Evolutionary conservation across 768 basidiomycete genomes (phyloP).

Genomic region (Tricholoma sp.): DNA sequence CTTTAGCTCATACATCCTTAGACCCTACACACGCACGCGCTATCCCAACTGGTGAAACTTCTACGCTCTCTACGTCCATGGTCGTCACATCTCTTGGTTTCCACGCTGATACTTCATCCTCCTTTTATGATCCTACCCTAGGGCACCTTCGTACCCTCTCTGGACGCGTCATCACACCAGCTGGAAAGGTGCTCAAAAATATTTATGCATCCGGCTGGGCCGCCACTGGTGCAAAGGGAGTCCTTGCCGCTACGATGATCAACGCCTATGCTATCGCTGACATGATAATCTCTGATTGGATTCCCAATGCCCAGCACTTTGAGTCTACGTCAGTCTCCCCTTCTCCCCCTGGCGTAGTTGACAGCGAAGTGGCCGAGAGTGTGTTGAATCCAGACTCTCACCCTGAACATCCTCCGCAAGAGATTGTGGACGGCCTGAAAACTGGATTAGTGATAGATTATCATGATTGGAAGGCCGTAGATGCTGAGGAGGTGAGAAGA

Average conservation of each 20-base stretch:
- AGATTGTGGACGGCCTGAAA: conserved; percentile 37
- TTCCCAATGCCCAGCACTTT: conserved; percentile 4
- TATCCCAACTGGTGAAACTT: conserved; percentile 50
- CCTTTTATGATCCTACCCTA: conserved; percentile 55
- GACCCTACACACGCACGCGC: conserved; percentile 44
- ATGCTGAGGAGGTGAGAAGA: conserved; percentile 62
- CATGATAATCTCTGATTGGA: conserved; percentile 57
- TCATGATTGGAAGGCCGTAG: conserved; percentile 69
- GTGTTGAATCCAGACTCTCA: conserved; percentile 32
- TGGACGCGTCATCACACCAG: conserved; percentile 40
- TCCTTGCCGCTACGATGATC: conserved; percentile 91
- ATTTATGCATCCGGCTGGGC: conserved; percentile 97
- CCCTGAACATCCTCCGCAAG: conserved; percentile 44
- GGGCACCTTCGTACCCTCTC: conserved; percentile 50
- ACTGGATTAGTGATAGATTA: conserved; percentile 53
- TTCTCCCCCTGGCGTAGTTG: conserved; percentile 5
- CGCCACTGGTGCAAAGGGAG: conserved; percentile 84
- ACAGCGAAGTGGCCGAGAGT: conserved; percentile 11
- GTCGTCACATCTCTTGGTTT: conserved; percentile 90
- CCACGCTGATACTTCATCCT: conserved; percentile 53
- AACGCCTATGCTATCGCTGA: conserved; percentile 81
- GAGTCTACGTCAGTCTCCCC: conserved; percentile 6
- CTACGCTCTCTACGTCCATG: conserved; percentile 59
- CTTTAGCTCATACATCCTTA: conserved; percentile 56
- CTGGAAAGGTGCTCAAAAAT: conserved; percentile 37